A percentile compares a stretch with the other conserved stretches of the same genome.
Conservation (phyloP, 2,329 filamentous ascomycete genomes). For the Apiospora koreana region DNA sequence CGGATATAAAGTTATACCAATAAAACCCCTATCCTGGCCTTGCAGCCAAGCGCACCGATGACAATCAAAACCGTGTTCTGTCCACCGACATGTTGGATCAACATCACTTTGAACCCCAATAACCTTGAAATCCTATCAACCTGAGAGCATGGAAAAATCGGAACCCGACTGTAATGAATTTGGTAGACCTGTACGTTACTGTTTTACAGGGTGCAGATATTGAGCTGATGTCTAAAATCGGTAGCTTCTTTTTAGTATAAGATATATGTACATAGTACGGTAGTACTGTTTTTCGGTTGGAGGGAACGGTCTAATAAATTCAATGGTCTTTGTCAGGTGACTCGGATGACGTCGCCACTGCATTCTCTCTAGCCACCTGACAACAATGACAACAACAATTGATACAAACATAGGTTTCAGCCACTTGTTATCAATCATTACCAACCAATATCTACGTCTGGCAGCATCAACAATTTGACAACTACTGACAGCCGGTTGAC, state of each 20-base stretch:
- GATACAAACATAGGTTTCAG: neutral
- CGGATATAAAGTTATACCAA: neutral
- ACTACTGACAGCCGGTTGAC: neutral
- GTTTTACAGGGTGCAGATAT: neutral
- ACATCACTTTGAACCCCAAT: neutral
- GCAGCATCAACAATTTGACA: neutral
- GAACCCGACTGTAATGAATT: neutral
- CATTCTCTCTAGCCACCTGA: neutral
- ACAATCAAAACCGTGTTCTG: neutral
- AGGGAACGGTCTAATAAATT: neutral
- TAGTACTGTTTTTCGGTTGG: neutral
- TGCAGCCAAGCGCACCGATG: neutral
- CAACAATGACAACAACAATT: neutral
- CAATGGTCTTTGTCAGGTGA: neutral
- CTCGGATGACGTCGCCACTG: neutral
- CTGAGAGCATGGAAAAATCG: too few species aligned
- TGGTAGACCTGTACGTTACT: neutral
- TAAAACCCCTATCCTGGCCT: neutral
- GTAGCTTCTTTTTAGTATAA: neutral
- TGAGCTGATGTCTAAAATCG: neutral
- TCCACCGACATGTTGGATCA: neutral
- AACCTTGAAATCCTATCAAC: neutral
- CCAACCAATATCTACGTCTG: neutral
- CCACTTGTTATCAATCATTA: neutral
- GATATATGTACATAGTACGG: too few species aligned